These are phyloP conservation scores for Sarcodon sp. DNA, from an alignment of 768 basidiomycete genomes.

Conservation along the genomic window DNA sequence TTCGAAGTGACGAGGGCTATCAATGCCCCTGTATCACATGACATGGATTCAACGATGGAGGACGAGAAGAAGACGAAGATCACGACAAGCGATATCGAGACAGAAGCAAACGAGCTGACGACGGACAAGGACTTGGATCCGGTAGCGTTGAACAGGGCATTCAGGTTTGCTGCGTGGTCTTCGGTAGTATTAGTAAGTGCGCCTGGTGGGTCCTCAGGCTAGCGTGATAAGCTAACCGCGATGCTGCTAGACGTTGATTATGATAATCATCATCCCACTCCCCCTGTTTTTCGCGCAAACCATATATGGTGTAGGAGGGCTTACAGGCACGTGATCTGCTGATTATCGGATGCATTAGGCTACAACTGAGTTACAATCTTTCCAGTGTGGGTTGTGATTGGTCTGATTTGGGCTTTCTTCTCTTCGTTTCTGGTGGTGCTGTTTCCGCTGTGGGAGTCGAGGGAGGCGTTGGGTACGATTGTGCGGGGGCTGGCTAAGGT, in stretches of 20 bases:
- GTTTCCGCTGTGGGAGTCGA: slow-evolving; percentile 81
- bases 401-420: slow-evolving; percentile 75
- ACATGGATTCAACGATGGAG: slow-evolving; percentile 15
- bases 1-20: slow-evolving; percentile 72
- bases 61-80: slow-evolving; percentile 30
- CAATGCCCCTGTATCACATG: slow-evolving; percentile 28
- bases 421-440: slow-evolving; percentile 68
- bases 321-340: slow-evolving; percentile 13
- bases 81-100: slow-evolving; percentile 8
- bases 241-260: slow-evolving; percentile 33
- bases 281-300: slow-evolving; percentile 79
- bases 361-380: background rate
- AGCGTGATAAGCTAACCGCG: background rate
- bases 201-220: background rate
- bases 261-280: slow-evolving; percentile 69
- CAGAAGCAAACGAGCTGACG: slow-evolving; percentile 23
- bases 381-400: slow-evolving; percentile 70
- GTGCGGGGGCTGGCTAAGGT: slow-evolving; percentile 53
- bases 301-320: slow-evolving; percentile 48
- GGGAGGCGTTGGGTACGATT: slow-evolving; percentile 50
- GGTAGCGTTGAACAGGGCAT: slow-evolving; percentile 55
- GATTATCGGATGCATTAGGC: background rate
- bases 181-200: slow-evolving; percentile 48
- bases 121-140: slow-evolving; percentile 52
- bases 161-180: slow-evolving; percentile 68